phyloP scores from a whole-genome alignment of 1,284 basidiomycete species.

The Fomitiporia mediterranea region DNA sequence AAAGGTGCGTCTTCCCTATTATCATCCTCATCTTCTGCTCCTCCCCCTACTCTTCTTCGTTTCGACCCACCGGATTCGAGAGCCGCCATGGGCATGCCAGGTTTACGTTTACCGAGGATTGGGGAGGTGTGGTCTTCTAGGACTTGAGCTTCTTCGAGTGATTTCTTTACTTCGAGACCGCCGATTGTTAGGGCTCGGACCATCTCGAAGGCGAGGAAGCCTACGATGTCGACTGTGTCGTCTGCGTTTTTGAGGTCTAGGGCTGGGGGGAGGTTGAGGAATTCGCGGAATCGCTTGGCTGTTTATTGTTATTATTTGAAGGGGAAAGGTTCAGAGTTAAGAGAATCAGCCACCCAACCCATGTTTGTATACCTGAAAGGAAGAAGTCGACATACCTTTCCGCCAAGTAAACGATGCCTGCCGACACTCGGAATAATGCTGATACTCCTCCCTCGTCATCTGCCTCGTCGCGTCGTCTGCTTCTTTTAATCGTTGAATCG shows the following conservation, averaged over 20 bases:
- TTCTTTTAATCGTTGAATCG: constrained; percentile 85
- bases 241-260: constrained; percentile 91
- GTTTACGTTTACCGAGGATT: constrained; percentile 67
- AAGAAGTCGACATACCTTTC: constrained; percentile 59
- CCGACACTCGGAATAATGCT: constrained; percentile 95
- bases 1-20: constrained; percentile 50
- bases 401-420: constrained; percentile 97
- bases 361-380: background rate
- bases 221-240: constrained; percentile 95
- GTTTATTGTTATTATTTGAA: no score
- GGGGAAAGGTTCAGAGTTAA: no score
- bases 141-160: constrained; percentile 67
- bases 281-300: constrained; percentile 95
- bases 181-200: constrained; percentile 88
- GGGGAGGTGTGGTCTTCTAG: constrained; percentile 58
- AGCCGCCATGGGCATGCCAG: constrained; percentile 26
- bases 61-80: constrained; percentile 44
- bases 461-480: constrained; percentile 92
- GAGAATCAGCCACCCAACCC: background rate
- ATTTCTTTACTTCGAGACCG: constrained; percentile 77
- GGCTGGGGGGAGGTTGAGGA: constrained; percentile 85
- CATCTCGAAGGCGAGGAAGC: constrained; percentile 96
- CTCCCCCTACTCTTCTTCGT: no score
- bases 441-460: constrained; percentile 97
- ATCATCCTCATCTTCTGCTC: constrained; percentile 56